These are phyloP conservation scores for Phytophthora brassicae DNA, from an alignment of 352 stramenopile genomes.

Conservation along the genomic window DNA sequence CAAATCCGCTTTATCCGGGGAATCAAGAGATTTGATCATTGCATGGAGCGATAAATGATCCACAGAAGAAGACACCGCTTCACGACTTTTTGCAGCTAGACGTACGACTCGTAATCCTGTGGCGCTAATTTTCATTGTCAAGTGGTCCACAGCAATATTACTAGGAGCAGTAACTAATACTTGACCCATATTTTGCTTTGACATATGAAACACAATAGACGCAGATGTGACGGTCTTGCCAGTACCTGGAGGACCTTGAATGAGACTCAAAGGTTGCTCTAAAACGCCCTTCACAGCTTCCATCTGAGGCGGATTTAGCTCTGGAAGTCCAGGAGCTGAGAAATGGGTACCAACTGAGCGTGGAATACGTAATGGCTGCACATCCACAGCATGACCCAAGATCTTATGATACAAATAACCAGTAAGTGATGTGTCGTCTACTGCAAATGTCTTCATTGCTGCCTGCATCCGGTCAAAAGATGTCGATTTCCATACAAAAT, in stretches of 20 bases:
- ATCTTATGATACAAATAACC: constrained; percentile 99
- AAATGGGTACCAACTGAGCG: constrained; percentile 72
- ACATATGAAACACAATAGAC: constrained; percentile 99
- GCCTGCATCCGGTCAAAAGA: constrained; percentile 99
- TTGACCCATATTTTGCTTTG: constrained; percentile 98
- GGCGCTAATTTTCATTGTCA: constrained; percentile 97
- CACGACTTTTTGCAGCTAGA: constrained; percentile 97
- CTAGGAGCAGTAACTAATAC: constrained; percentile 98
- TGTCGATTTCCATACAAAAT: constrained; percentile 99
- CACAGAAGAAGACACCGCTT: constrained; percentile 93
- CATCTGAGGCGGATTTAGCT: constrained; percentile 98
- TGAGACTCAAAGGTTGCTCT: constrained; percentile 97
- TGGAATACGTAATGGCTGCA: constrained; percentile 87
- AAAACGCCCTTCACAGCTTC: constrained; percentile 95
- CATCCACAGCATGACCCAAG: constrained; percentile 96
- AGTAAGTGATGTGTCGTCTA: constrained; percentile 98
- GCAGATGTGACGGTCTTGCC: constrained; percentile 98
- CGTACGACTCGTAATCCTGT: constrained; percentile 98
- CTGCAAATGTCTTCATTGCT: constrained; percentile 98
- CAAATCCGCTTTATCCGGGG: constrained; percentile 89
- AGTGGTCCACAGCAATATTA: constrained; percentile 98
- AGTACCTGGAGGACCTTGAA: constrained; percentile 97
- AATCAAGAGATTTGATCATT: constrained; percentile 93
- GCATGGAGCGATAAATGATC: constrained; percentile 98
- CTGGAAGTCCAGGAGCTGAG: constrained; percentile 93